Base-by-base conservation (phyloP, 1,139 yeast genomes). In the Citeromyces siamensis region DNA sequence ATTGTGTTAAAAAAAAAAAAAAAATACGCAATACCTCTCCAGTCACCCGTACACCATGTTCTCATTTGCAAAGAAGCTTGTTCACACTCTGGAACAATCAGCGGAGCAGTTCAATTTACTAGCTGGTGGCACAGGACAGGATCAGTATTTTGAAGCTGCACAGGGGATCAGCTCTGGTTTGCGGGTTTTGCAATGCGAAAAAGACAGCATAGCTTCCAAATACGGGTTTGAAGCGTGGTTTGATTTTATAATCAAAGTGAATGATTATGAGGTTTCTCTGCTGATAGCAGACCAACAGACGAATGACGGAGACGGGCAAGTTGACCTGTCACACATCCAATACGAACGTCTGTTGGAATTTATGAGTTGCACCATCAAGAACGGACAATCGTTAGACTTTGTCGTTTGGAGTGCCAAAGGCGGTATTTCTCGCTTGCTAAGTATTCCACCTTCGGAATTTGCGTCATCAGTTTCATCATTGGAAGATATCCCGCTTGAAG, bases 331-430 rank as follows among this genome's bases (percentile, higher is more conserved):
- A 7, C 23, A 10, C 7, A 33, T 39, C 13, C 43, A 40, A 20
- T 41, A 38, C 21, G 16, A 35, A 1, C 32, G 44, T 9, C 36
- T 40, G 17, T 19, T 37, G 16, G 49, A 51, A 19, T 44, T 53
- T 37, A 44, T 56, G 17, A 34, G 33, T 32, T 29, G 33, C 21
- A 35, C 50, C 22, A 46, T 47, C 10, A 53, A 49, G 19, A 52
- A 62, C 16, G 46, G 50, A 13, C 49, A 54, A 32, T 42, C 54
- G 22, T 44, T 58, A 21, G 60, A 63, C 2, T 60, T 88, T 33
- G 77, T 73, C 36, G 76, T 86, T 3, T 90, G 95, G 94, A 77
- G 75, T 37, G 90, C 95, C 3, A 88, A 88, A 57, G 98, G 98
- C 21, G 88, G 94, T 2, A 53, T 67, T 3, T 55, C 68, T 13